Base-by-base conservation (phyloP, 2,329 filamentous ascomycete genomes). In the Elsinoe necatrix region DNA sequence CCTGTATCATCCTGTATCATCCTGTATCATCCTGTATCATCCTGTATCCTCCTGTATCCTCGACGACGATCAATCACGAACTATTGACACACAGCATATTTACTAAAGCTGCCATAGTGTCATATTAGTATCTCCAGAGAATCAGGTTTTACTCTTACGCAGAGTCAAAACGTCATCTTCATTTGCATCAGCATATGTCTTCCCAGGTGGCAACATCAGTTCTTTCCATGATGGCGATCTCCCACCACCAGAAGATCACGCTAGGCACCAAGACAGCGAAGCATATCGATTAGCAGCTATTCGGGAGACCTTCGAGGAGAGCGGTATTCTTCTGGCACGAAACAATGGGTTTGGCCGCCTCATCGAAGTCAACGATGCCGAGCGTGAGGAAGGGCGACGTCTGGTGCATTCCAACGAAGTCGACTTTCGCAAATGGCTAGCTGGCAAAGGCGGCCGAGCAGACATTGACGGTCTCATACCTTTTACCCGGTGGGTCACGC, bases 231-330 rank as follows among this genome's bases (percentile, higher is more conserved):
- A 97, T 63, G 90, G 87, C 29, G 63, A 69, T 18, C 73, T 78
- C 11, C 77, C 81, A 0, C 70, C 71, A 0, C 66, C 71, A 0
- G 76, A 77, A 14, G 75, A 81, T 25, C 70, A 75, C 0, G 73
- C 71, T 8, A 74, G 85, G 11, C 90, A 96, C 64, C 69, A 75
- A 9, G 91, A 96, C 67, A 83, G 83, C 0, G 73, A 76, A 0
- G 79, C 82, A 2, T 96, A 96, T 67, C 78, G 90, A n/a, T 72
- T 88, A 34, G 90, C 86, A 4, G 93, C 91, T 0, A 82, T 97
- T 21, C 79, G 93, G 5, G 93, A 97, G 75, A 89, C 89, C 0
- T 97, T 97, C 67, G 93, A 98, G 69, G 93, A 97, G 73, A 91
- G 87, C 61, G 93, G 93, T 0, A 89, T 96, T 55, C 72, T 97